A percentile compares a stretch with the other conserved stretches of the same genome.
These are phyloP conservation scores for Sicyos edulis DNA, from an alignment of 306 rosid genomes.

Conservation along the genomic window DNA sequence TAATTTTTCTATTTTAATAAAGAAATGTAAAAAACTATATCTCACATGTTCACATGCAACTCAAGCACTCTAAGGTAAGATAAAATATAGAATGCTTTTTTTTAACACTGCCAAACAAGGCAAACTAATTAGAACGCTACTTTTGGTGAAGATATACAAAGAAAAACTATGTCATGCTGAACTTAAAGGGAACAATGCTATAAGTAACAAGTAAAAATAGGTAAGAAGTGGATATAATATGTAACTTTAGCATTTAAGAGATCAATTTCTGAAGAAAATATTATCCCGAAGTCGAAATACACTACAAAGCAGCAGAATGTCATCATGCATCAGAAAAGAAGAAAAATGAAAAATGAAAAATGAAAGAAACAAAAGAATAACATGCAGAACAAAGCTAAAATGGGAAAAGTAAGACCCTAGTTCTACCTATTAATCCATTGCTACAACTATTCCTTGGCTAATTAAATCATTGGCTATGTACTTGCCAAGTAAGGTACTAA, in stretches of 20 bases:
- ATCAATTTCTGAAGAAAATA: neutral
- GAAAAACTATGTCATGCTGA: neutral
- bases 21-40: neutral
- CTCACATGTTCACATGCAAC: neutral
- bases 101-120: neutral
- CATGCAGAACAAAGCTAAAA: neutral
- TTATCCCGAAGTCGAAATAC: neutral
- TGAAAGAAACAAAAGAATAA: neutral
- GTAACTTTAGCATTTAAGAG: neutral
- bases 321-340: neutral
- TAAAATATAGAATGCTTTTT: neutral
- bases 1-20: neutral
- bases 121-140: neutral
- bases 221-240: neutral
- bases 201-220: neutral
- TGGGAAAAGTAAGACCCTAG: neutral
- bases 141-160: neutral
- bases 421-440: neutral
- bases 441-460: too few species aligned
- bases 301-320: neutral
- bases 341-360: neutral
- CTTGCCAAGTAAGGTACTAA: neutral
- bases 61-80: neutral
- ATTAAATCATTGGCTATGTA: neutral
- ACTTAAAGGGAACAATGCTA: neutral